Evolutionary conservation across 805 yeast species (phyloP), one percentile per base, ranked within the genome.

Genomic region (Wickerhamiella azymoides): DNA sequence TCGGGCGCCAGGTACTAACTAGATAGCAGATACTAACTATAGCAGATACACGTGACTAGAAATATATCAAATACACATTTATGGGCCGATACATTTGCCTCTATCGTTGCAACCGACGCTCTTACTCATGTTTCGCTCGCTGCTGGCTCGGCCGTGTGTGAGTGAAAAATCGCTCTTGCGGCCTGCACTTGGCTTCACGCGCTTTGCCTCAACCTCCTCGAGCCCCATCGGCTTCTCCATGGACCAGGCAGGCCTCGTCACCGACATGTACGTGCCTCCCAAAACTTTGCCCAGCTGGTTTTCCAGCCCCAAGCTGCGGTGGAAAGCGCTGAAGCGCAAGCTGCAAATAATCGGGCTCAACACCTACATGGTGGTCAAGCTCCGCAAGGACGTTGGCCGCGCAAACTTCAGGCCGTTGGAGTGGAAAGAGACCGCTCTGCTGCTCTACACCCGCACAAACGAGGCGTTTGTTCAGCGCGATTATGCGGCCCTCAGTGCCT

Each of bases 361-460:
- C 38, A 55, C 59, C 2, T 55, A 51, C 27, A 53, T 54, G 57
- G 59, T 56, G 2, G 52, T 55, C 18, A 54, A 54, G 41, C 40
- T 55, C 36, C 54, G 59, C 10, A 49, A 55, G 7, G 57, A 54
- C 21, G 38, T 55, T 14, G 59, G 59, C 19, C 43, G 50, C 14
- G 54, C 45, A 10, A 45, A 51, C 16, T 55, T 55, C 52, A 54
- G 49, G 37, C 80, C 80, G 52, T 59, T 76, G 17, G 73, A 77
- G 49, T 88, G 95, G 95, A 84, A 83, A 61, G 89, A 85, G 62
- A 72, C 71, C 26, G 94, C 94, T 7, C 77, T 88, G 54, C 84
- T 84, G 54, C 69, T 68, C 43, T 86, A 77, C 61, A 81, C 80
- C 25, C 74, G 74, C 47, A 80, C 84, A n/a, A 85, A 88, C 64